Evolutionary conservation across 2,329 filamentous ascomycete genomes (phyloP).

Genomic region (Talaromyces pinophilus): DNA sequence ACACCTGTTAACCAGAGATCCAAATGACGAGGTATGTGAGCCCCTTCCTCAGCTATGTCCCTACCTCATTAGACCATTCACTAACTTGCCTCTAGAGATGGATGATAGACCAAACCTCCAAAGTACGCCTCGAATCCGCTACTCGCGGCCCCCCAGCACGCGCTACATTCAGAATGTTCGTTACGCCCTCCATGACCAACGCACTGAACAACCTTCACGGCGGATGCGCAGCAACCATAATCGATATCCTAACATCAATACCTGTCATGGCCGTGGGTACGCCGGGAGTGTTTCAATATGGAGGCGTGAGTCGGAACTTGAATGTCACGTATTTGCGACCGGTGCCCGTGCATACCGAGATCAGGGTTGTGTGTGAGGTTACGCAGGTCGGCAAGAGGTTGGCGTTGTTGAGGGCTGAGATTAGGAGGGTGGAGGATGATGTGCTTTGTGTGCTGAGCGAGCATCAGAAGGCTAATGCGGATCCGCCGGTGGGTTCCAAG

Average conservation of each 20-base stretch:
- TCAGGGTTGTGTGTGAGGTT: constrained; percentile 59
- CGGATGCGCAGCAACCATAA: constrained; percentile 69
- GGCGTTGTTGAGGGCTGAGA: constrained; percentile 55
- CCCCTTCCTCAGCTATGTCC: too few relatives aligned
- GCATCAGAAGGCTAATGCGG: constrained; percentile 66
- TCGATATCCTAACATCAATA: constrained; percentile 66
- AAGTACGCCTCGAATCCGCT: constrained; percentile 43
- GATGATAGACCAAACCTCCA: constrained; percentile 24
- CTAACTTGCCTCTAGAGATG: neutral
- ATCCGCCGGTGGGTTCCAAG: constrained; percentile 43
- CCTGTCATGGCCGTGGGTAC: constrained; percentile 58
- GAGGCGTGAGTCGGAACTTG: constrained; percentile 67
- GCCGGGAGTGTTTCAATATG: constrained; percentile 61
- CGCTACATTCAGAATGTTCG: constrained; percentile 48
- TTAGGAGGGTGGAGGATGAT: constrained; percentile 57
- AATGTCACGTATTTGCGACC: constrained; percentile 69
- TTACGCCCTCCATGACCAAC: constrained; percentile 90
- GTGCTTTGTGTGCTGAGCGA: constrained; percentile 60
- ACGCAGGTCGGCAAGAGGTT: constrained; percentile 60
- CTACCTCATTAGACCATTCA: too few relatives aligned
- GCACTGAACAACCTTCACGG: constrained; percentile 87
- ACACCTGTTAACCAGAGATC: neutral
- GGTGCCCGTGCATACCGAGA: constrained; percentile 53
- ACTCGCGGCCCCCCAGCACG: constrained; percentile 36
- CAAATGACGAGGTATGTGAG: neutral